Percentiles rank a stretch among this genome's conserved stretches.
Evolutionary conservation across 1,284 basidiomycete species (phyloP).

Genomic region (Termitomyces sp.): DNA sequence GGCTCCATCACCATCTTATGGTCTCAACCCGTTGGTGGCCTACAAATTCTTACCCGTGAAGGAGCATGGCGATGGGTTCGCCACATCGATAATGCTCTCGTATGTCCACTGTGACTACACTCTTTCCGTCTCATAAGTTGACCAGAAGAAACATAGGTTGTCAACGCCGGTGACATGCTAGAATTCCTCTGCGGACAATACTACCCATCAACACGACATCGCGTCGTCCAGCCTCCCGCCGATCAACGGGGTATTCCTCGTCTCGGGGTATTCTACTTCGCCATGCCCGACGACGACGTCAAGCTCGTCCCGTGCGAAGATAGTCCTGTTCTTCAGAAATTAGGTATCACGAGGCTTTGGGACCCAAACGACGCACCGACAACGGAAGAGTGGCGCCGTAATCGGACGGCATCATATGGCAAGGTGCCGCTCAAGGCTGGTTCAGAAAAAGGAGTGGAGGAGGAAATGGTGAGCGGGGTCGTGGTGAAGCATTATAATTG

Average conservation of each 20-base stretch:
- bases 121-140: neutral
- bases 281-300: constrained; percentile 33
- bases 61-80: constrained; percentile 36
- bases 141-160: constrained; percentile 1
- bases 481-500: constrained; percentile 22
- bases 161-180: constrained; percentile 29
- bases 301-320: constrained; percentile 33
- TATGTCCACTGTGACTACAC: neutral
- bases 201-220: constrained; percentile 43
- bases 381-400: constrained; percentile 34
- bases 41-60: constrained; percentile 45
- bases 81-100: constrained; percentile 16
- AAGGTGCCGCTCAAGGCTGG: neutral
- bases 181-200: constrained; percentile 53
- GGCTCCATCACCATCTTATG: constrained; percentile 51
- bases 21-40: constrained; percentile 49
- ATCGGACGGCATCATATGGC: constrained; percentile 31
- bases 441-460: constrained; percentile 14
- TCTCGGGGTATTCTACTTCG: constrained; percentile 51
- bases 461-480: constrained; percentile 17
- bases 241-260: constrained; percentile 44
- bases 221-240: constrained; percentile 23
- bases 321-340: constrained; percentile 37
- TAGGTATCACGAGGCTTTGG: constrained; percentile 27
- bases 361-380: constrained; percentile 30